phyloP scores from a whole-genome alignment of 257 asterid species.

The Avicennia marina region DNA sequence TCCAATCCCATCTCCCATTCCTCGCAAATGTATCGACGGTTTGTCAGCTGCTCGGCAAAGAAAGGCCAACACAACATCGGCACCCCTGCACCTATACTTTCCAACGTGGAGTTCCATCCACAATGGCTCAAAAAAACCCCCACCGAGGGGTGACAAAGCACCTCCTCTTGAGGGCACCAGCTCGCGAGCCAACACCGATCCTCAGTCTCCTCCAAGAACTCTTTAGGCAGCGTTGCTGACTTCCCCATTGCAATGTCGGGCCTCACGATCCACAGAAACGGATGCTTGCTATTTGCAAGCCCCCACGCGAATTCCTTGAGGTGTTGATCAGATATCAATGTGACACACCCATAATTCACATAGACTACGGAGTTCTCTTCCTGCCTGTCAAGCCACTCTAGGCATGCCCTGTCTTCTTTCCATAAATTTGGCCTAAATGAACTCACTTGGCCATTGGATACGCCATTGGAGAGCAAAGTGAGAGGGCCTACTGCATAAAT shows the following conservation, averaged over 20 bases:
- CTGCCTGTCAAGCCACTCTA: constrained; percentile 39
- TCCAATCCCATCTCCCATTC: constrained; percentile 41
- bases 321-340: constrained; percentile 26
- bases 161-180: constrained; percentile 45
- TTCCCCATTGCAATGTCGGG: constrained; percentile 34
- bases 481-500: constrained; percentile 26
- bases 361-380: constrained; percentile 23
- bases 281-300: constrained; percentile 34
- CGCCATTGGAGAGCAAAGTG: constrained; percentile 1
- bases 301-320: constrained; percentile 48
- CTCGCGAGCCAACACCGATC: constrained; percentile 23
- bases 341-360: constrained; percentile 36
- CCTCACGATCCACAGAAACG: constrained; percentile 40
- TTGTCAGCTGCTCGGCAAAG: constrained; percentile 41
- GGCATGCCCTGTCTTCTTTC: constrained; percentile 27
- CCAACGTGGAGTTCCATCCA: constrained; percentile 42
- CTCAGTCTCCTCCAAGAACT: constrained; percentile 33
- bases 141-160: constrained; percentile 27
- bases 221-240: constrained; percentile 21
- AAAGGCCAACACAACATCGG: constrained; percentile 46
- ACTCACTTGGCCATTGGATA: not conserved
- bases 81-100: constrained; percentile 28
- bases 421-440: constrained; percentile 25
- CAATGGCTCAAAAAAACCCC: constrained; percentile 34
- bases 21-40: constrained; percentile 24